Evolutionary conservation across 148 eudicot genomes (phyloP), one percentile per base, ranked within the genome.

Genomic region (Rhododendron ferrugineum): DNA sequence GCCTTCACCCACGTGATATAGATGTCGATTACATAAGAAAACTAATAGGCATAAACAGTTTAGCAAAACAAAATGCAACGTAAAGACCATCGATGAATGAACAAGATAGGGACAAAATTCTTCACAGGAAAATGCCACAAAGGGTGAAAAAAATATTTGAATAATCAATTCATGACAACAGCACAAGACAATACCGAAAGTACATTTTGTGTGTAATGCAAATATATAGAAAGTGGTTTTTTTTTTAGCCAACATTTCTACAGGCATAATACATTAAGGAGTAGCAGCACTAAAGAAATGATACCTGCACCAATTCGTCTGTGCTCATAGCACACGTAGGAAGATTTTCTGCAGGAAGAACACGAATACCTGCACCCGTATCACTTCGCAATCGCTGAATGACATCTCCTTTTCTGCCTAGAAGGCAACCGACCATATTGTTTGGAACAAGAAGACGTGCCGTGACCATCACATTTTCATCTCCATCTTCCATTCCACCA

Each of bases 401-500:
- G 80, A 94, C 94, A 86, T 94, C 98, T 46, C 95, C 98, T 74
- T 92, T 93, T 91, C 88, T 94, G 11, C 98, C 98, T 70, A 94
- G 84, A 82, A 94, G 86, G 79, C 98, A 94, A 32, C 98, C 98
- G 23, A 94, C 98, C 87, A 88, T 84, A 87, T 86, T 89, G 83
- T 91, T 91, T 44, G 98, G 91, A 90, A 94, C 98, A 89, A 94
- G 94, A 62, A 94, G 92, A 60, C 98, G 94, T 58, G 93, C 91
- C 75, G 91, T 89, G 56, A 94, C 90, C 18, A 92, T 89, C 23
- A 83, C 89, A 74, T 32, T 77, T 62, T 88, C 89, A 30, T 89
- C 89, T 70, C 80, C 87, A 37, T 85, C 90, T 79, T 87, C 90
- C 85, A 64, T 47, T 85, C 88, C 93, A 79, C 88, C 90, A 81